Evolutionary conservation across 305 asterid species (phyloP).

Genomic region (Ajuga reptans): DNA sequence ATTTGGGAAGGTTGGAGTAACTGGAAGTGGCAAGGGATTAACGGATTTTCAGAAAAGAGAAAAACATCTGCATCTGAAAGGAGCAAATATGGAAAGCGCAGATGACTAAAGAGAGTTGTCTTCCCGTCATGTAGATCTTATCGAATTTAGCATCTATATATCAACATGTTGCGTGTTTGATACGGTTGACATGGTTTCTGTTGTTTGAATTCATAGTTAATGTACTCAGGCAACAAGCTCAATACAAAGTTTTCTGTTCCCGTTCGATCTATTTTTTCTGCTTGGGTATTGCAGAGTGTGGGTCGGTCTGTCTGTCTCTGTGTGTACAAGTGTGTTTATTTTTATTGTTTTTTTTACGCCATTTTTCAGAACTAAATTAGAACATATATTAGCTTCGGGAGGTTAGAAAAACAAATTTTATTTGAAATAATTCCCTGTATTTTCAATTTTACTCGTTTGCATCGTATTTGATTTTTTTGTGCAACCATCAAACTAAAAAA

Average conservation of each 20-base stretch:
- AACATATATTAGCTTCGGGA: too few relatives aligned
- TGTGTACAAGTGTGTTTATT: background rate
- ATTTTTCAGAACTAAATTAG: too few relatives aligned
- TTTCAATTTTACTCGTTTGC: too few relatives aligned
- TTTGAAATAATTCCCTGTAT: too few relatives aligned
- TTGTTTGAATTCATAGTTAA: background rate
- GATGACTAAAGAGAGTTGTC: conserved; percentile 37
- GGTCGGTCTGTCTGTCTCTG: too few relatives aligned
- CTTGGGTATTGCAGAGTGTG: background rate
- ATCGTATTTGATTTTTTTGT: too few relatives aligned
- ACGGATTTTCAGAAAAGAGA: conserved; percentile 95
- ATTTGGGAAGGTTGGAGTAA: conserved; percentile 89
- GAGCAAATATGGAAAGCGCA: conserved; percentile 55
- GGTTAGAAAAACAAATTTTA: too few relatives aligned
- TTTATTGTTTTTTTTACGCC: too few relatives aligned
- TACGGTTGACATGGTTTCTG: background rate
- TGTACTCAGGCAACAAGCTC: background rate
- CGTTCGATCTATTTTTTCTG: background rate
- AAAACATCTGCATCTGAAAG: conserved; percentile 91
- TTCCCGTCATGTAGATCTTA: conserved; percentile 16
- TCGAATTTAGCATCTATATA: conserved; percentile 5
- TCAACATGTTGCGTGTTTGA: background rate
- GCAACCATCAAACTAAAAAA: too few relatives aligned
- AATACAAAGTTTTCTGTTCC: background rate
- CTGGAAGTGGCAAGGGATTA: conserved; percentile 94